Evolutionary conservation across 306 rosid genomes (phyloP).

Genomic region (Prunus campanulata): DNA sequence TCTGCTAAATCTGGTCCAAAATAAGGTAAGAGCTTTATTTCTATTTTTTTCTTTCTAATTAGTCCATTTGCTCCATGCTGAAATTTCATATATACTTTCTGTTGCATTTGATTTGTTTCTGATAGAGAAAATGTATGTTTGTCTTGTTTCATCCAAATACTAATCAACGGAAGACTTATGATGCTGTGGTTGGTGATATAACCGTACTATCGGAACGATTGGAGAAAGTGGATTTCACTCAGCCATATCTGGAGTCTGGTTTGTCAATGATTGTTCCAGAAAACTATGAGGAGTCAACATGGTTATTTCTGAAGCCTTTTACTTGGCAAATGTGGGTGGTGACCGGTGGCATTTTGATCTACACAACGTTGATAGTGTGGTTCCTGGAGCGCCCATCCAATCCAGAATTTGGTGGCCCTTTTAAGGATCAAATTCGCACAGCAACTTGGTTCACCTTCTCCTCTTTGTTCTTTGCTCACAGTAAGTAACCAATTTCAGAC

Average conservation of each 20-base stretch:
- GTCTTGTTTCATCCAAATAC: constrained; percentile 16
- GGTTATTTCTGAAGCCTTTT: constrained; percentile 65
- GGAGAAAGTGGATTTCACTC: constrained; percentile 51
- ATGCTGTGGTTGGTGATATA: constrained; percentile 52
- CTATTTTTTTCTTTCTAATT: too few species aligned
- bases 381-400: constrained; percentile 46
- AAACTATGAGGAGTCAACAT: constrained; percentile 32
- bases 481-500: constrained; percentile 33
- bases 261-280: constrained; percentile 54
- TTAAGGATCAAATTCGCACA: constrained; percentile 47
- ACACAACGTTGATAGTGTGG: constrained; percentile 55
- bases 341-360: constrained; percentile 36
- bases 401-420: constrained; percentile 47
- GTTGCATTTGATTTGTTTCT: neutral
- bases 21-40: constrained; percentile 41
- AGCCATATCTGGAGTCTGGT: constrained; percentile 63
- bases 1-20: constrained; percentile 34
- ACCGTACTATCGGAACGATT: constrained; percentile 48
- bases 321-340: constrained; percentile 59
- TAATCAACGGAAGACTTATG: constrained; percentile 32
- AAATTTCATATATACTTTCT: neutral
- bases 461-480: constrained; percentile 66
- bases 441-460: constrained; percentile 60
- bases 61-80: too few species aligned
- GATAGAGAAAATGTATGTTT: neutral